phyloP scores from a whole-genome alignment of 2,329 filamentous ascomycete species.

The Metarhizium album region DNA sequence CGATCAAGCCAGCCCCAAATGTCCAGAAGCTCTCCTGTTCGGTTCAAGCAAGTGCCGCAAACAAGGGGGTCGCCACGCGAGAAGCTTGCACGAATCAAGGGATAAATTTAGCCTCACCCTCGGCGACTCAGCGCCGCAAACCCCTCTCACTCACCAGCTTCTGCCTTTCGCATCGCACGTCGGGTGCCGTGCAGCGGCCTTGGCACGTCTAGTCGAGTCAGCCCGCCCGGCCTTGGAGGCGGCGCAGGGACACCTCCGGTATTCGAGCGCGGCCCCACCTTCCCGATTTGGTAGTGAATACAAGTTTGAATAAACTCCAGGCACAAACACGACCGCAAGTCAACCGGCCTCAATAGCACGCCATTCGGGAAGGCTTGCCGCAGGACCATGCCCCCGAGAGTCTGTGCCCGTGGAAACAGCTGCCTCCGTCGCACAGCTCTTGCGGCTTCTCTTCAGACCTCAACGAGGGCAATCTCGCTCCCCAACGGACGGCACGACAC shows the following conservation, averaged over 20 bases:
- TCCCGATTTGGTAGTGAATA: slow-evolving; percentile 16
- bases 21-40: too few relatives aligned
- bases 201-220: background rate
- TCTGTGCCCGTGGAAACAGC: background rate
- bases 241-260: background rate
- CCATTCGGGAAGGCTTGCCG: background rate
- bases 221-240: background rate
- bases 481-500: background rate
- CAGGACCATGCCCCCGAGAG: background rate
- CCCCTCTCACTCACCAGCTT: too few relatives aligned
- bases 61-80: too few relatives aligned
- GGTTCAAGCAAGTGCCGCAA: too few relatives aligned
- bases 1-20: too few relatives aligned
- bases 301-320: slow-evolving; percentile 13
- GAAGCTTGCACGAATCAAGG: too few relatives aligned
- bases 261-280: slow-evolving; percentile 3
- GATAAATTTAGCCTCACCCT: too few relatives aligned
- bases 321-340: background rate
- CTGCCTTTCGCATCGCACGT: too few relatives aligned
- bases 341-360: background rate
- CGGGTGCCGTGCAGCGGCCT: background rate
- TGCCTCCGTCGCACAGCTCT: background rate
- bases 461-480: background rate
- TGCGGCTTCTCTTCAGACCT: background rate
- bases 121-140: too few relatives aligned